Evolutionary conservation across 495 filamentous ascomycete genomes (phyloP), one percentile per base, ranked within the genome.

Genomic region (Schizothecium vesticola): DNA sequence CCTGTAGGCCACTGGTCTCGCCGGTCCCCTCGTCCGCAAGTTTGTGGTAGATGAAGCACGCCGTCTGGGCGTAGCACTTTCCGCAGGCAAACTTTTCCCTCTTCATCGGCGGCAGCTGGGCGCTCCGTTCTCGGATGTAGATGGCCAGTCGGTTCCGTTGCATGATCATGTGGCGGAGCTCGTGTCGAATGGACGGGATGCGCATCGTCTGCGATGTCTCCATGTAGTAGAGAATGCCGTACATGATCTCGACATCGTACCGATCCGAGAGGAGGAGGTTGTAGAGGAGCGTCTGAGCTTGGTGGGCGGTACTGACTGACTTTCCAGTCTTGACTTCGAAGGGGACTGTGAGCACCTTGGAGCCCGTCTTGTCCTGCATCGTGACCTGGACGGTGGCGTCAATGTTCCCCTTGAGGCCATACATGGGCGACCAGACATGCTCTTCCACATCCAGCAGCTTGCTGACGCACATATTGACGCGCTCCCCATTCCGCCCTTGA

Each of bases 381-480:
- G 86, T 86, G n/a, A 94, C 88, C 79, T 98, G 92, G 13, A 99
- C 90, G 5, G 95, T 98, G n/a, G 95, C 95, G 80, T 99, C 95
- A 66, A 99, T 92, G 75, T 97, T 98, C 31, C 95, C 95, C 80
- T 99, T 98, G 8, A 99, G 83, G 0, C 95, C 95, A 74, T 94
- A 98, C 88, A 92, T 92, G 8, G 95, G 95, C 19, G 95, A 97
- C 95, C 94, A 97, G 51, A 97, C 86, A 73, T 97, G 94, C 77
- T 99, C 95, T 77, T 99, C 95, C 23, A 98, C 92, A 74, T 97
- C 95, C 56, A 99, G 88, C 36, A 99, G 81, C 75, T 97, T 97
- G 76, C 87, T 97, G 70, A 99, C 88, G 72, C 90, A 92, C 84
- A 97, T 88, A 57, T 86, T 88, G 13, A 91, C 86, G 61, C 77